A percentile compares a stretch with the other conserved stretches of the same genome.
These are phyloP conservation scores for Leishmania braziliensis DNA, from an alignment of 208 protist species.

Conservation along the genomic window DNA sequence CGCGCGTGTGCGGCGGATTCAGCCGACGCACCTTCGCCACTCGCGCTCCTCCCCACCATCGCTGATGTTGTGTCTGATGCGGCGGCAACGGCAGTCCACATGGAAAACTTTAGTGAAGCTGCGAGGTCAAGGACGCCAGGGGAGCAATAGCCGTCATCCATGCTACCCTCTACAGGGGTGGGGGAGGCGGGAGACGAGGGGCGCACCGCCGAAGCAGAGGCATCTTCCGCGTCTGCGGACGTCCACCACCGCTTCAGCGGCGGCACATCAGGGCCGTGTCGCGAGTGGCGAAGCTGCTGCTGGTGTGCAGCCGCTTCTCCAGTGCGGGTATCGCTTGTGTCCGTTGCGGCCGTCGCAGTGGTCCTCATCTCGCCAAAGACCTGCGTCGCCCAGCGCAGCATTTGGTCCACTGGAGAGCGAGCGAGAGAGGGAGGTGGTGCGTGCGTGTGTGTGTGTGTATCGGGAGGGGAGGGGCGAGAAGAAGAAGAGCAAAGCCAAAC, in stretches of 20 bases:
- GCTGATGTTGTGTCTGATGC: not conserved
- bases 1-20: not conserved
- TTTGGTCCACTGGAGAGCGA: not conserved
- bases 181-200: not conserved
- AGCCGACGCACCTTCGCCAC: not conserved
- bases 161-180: not conserved
- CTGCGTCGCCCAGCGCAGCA: conserved; percentile 6
- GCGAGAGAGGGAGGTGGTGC: not conserved
- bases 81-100: not conserved
- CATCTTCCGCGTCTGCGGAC: not conserved
- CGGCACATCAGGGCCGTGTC: not conserved
- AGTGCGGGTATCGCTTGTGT: not conserved
- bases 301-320: not conserved
- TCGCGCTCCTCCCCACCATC: not conserved
- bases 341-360: not conserved
- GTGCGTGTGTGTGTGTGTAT: not conserved
- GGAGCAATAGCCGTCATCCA: conserved; percentile 9
- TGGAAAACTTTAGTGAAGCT: not conserved
- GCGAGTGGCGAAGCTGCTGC: not conserved
- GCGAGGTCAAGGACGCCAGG: conserved; percentile 3
- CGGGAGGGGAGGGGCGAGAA: not conserved
- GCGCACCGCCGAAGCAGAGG: not conserved
- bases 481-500: not conserved
- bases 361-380: not conserved
- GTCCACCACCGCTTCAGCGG: conserved; percentile 15